Conservation (phyloP, 192 early-diverging fungal species). For the Spizellomyces punctatus region DNA sequence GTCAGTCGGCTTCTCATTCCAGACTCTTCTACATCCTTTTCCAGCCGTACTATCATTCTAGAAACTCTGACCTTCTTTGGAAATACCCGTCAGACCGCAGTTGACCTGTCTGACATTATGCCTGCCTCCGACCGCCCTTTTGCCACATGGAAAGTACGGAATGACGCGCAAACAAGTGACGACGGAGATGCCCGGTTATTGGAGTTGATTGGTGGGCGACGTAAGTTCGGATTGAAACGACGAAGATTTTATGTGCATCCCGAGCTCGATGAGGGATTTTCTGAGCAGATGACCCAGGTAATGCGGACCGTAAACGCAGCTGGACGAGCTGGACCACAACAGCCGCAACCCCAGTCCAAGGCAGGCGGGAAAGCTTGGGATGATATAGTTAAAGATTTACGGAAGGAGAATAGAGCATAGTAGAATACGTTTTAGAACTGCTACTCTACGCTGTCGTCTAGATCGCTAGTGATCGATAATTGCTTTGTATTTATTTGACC, state of each 20-base stretch:
- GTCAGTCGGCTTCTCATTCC: slow-evolving; percentile 16
- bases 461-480: too few species aligned
- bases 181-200: not conserved
- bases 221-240: not conserved
- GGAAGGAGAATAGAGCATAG: slow-evolving; percentile 7
- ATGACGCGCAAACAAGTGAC: slow-evolving; percentile 10
- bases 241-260: slow-evolving; percentile 35
- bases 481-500: too few species aligned
- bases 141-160: slow-evolving; percentile 18
- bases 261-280: slow-evolving; percentile 32
- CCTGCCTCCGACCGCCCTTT: slow-evolving; percentile 18
- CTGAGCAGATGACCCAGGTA: slow-evolving; percentile 25
- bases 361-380: slow-evolving; percentile 13
- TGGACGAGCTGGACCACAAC: slow-evolving; percentile 3
- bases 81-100: slow-evolving; percentile 20
- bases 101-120: slow-evolving; percentile 2
- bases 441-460: too few species aligned
- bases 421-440: not conserved
- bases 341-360: not conserved
- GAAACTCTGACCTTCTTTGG: slow-evolving; percentile 32
- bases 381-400: slow-evolving; percentile 25
- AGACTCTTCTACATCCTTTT: not conserved
- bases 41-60: not conserved
- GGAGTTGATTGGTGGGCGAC: not conserved
- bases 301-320: slow-evolving; percentile 10